phyloP scores from a whole-genome alignment of 208 protist genomes.

The Herpetomonas muscarum region DNA sequence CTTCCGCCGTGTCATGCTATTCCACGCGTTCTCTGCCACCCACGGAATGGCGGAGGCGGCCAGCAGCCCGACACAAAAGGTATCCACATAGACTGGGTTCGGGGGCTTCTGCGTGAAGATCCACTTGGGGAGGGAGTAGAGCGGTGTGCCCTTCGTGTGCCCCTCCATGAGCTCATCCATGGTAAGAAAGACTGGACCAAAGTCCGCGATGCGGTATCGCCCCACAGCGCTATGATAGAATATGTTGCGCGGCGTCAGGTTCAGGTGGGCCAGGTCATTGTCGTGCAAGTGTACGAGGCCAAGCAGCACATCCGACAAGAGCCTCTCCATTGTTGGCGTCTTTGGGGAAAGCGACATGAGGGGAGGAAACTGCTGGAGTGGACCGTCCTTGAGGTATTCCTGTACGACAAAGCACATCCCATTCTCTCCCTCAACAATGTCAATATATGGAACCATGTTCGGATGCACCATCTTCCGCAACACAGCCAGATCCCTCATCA shows the following conservation, averaged over 20 bases:
- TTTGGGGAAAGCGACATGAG: slow-evolving; percentile 10
- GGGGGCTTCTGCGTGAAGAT: slow-evolving; percentile 23
- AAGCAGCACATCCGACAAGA: slow-evolving; percentile 60
- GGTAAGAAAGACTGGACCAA: slow-evolving; percentile 64
- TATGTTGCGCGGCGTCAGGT: slow-evolving; percentile 64
- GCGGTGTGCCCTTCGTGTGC: slow-evolving; percentile 16
- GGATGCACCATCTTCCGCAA: slow-evolving; percentile 53
- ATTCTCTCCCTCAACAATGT: slow-evolving; percentile 65
- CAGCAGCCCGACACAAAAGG: slow-evolving; percentile 72
- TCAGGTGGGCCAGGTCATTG: slow-evolving; percentile 60
- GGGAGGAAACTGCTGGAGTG: slow-evolving; percentile 15
- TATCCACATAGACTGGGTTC: slow-evolving; percentile 40
- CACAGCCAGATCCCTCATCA: slow-evolving; percentile 40
- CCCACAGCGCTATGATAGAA: slow-evolving; percentile 41
- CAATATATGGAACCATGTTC: slow-evolving; percentile 56
- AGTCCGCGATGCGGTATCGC: slow-evolving; percentile 63
- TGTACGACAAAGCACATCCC: slow-evolving; percentile 65
- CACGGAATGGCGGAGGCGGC: slow-evolving; percentile 49
- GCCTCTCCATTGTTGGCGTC: slow-evolving; percentile 27
- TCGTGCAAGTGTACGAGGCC: slow-evolving; percentile 64
- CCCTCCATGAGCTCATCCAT: slow-evolving; percentile 38
- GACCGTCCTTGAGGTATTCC: slow-evolving; percentile 41
- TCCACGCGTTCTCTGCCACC: slow-evolving; percentile 42
- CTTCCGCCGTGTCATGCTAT: neutral
- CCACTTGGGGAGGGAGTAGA: slow-evolving; percentile 53